These are phyloP conservation scores for Ogataea methylovora DNA, from an alignment of 805 yeast genomes.

Conservation along the genomic window DNA sequence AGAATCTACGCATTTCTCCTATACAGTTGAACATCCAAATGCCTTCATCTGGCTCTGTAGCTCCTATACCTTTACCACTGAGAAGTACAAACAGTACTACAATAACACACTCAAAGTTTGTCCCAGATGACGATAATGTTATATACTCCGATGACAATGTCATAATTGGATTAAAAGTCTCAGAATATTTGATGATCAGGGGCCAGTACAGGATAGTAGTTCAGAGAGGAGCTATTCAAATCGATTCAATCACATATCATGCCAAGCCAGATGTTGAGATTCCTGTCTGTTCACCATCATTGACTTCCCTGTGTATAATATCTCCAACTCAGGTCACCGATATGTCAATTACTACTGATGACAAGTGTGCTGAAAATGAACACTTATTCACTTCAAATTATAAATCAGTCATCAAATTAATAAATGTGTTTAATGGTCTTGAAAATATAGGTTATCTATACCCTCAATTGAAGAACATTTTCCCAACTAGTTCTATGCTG, in stretches of 20 bases:
- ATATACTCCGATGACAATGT: conserved; percentile 25
- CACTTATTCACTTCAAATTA: conserved; percentile 31
- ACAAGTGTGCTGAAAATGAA: conserved; percentile 24
- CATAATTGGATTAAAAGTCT: conserved; percentile 33
- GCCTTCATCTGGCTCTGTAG: too few relatives aligned
- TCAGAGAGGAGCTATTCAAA: conserved; percentile 37
- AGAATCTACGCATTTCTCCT: neutral
- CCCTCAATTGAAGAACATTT: conserved; percentile 38
- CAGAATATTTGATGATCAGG: conserved; percentile 34
- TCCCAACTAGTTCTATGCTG: conserved; percentile 9
- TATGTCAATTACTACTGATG: conserved; percentile 21
- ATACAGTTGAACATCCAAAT: too few relatives aligned
- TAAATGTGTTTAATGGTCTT: conserved; percentile 34
- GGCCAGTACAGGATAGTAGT: conserved; percentile 40
- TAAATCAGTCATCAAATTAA: conserved; percentile 34
- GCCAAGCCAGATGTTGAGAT: conserved; percentile 10
- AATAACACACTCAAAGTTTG: conserved; percentile 27
- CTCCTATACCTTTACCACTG: neutral
- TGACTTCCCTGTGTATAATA: conserved; percentile 34
- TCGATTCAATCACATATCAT: conserved; percentile 33
- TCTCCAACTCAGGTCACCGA: conserved; percentile 32
- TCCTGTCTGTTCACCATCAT: conserved; percentile 26
- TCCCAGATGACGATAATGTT: conserved; percentile 30
- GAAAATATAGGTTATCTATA: conserved; percentile 34
- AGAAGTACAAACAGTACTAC: neutral